Conservation (phyloP, 805 yeast species). For the Yamadazyma sp. region DNA sequence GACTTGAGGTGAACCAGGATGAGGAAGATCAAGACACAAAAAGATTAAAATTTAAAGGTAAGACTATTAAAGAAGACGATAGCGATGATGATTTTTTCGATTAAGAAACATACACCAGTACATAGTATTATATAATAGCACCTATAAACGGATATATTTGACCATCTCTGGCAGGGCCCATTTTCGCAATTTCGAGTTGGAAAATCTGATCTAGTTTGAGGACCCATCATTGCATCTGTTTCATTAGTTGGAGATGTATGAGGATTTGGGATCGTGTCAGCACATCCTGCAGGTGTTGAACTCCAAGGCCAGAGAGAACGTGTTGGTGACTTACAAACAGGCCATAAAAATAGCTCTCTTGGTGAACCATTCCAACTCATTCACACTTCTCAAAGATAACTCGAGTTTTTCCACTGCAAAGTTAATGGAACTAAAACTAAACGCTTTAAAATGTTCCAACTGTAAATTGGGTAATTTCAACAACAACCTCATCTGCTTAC, state of each 20-base stretch:
- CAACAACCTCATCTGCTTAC: constrained; percentile 62
- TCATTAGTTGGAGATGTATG: constrained; percentile 11
- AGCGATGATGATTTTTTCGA: constrained; percentile 29
- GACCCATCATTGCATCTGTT: background rate
- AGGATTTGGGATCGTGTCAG: constrained; percentile 38
- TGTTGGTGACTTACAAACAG: constrained; percentile 49
- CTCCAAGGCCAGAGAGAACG: constrained; percentile 50
- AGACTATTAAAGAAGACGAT: constrained; percentile 51
- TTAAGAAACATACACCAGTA: constrained; percentile 11
- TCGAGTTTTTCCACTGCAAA: constrained; percentile 34
- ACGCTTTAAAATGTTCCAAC: constrained; percentile 50
- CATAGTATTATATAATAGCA: constrained; percentile 1
- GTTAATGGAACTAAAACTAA: constrained; percentile 42
- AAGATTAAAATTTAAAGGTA: constrained; percentile 47
- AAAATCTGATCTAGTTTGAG: constrained; percentile 8
- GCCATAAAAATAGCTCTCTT: constrained; percentile 46
- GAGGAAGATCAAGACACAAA: constrained; percentile 56
- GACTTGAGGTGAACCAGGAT: constrained; percentile 59
- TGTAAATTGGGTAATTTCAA: constrained; percentile 45
- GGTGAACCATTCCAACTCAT: constrained; percentile 23
- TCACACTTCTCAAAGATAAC: constrained; percentile 36
- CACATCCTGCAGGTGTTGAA: constrained; percentile 50
- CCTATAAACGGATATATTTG: no score
- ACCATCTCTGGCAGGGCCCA: no score
- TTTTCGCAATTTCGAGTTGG: constrained; percentile 1